These are phyloP conservation scores for Botrytis byssoidea DNA, from an alignment of 2,329 filamentous ascomycete species.

Conservation along the genomic window DNA sequence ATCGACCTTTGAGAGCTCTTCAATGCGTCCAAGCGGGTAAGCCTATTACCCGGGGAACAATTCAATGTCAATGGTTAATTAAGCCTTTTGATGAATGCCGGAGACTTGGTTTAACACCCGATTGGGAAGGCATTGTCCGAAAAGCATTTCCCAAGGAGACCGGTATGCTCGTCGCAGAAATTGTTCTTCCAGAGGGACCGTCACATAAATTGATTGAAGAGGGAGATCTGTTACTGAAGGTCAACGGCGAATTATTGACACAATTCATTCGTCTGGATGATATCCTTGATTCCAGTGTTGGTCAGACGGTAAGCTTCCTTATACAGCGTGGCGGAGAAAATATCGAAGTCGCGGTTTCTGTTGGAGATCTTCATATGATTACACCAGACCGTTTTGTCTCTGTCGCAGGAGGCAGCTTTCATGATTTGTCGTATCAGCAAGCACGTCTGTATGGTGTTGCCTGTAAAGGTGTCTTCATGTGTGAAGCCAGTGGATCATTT, in stretches of 20 bases:
- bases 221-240: constrained; percentile 88
- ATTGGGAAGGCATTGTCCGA: constrained; percentile 84
- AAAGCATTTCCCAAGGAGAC: constrained; percentile 87
- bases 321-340: constrained; percentile 88
- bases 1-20: constrained; percentile 83
- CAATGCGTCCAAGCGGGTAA: constrained; percentile 77
- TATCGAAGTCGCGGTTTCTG: constrained; percentile 73
- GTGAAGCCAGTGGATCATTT: constrained; percentile 92
- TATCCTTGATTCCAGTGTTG: constrained; percentile 86
- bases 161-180: constrained; percentile 95
- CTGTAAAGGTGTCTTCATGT: constrained; percentile 89
- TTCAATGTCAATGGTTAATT: constrained; percentile 94
- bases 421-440: constrained; percentile 95
- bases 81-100: constrained; percentile 98
- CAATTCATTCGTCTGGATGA: constrained; percentile 91
- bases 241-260: constrained; percentile 89
- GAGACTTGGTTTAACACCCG: constrained; percentile 76
- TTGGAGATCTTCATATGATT: constrained; percentile 89
- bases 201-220: constrained; percentile 86
- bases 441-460: constrained; percentile 93
- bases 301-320: constrained; percentile 71
- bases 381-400: constrained; percentile 95
- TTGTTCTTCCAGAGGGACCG: constrained; percentile 86
- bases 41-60: constrained; percentile 84
- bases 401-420: constrained; percentile 91